Base-by-base conservation (phyloP, 306 rosid species). In the Boehmeria nivea region DNA sequence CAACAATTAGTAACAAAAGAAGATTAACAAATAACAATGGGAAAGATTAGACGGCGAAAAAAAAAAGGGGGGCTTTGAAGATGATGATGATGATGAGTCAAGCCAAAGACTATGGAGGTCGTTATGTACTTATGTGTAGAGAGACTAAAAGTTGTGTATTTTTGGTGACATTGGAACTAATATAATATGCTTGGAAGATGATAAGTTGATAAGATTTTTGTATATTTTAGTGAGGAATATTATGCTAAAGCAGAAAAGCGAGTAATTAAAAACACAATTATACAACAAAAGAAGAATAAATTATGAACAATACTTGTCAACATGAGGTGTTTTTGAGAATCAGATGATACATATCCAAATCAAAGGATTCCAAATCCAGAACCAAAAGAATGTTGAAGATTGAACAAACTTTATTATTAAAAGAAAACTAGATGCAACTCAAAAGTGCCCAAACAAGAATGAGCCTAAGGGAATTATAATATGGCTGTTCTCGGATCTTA, bases 201-300 rank as follows among this genome's bases (percentile, higher is more conserved):
- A 40, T 17, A 8, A 22, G 23, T 40, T 23, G 39, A 58, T 37
- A 57, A 39, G 48, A n/a, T 58, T 42, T 56, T 49, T 6, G 18
- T 21, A 55, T 36, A 21, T 21, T 21, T 14, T 51, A 28, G 6
- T 13, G 54, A 22, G 34, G 61, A 56, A 38, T 56, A 17, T 56
- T 40, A 56, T 19, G 28, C 47, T 15, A 33, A 33, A 11, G 7
- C 5, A 56, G 18, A 56, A 21, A 36, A 37, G 6, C 22, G 19
- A 14, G 48, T 42, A 14, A 57, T 42, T 12, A 40, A 57, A 8
- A 57, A 54, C 10, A 57, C 34, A 54, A 33, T 38, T 34, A 2
- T 38, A 21, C 34, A 37, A 11, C 6, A 23, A 15, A 5, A 12
- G 8, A 56, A n/a, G n/a, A n/a, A n/a, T n/a, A n/a, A n/a, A n/a